Base-by-base conservation (phyloP, 768 basidiomycete species). In the Tricholoma flavovirens region DNA sequence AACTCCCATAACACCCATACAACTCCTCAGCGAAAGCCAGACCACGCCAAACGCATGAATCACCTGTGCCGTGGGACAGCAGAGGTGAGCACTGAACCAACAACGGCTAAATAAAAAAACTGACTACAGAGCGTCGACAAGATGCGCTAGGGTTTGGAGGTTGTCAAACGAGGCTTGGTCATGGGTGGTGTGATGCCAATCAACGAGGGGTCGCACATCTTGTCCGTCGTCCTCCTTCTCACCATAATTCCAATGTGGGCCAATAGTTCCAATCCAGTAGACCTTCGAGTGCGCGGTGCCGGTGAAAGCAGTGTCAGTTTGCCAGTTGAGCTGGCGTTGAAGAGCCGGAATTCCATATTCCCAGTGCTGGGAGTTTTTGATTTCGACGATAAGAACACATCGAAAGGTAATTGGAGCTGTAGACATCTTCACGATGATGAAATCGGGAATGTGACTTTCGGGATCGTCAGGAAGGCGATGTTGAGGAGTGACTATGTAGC, bases 221-320 rank as follows among this genome's bases (percentile, higher is more conserved):
- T 58, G 60, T n/a, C 54, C 58, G 50, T 61, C 42, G 32, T 59
- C 54, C 49, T 55, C 56, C 60, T 61, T 61, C 54, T 61, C 51
- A 32, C 60, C 58, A 40, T 64, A 61, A 54, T 56, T 59, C 62
- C 62, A 64, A 58, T 64, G 62, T 36, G 62, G 60, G 40, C 62
- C 60, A 56, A 64, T 60, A 11, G 50, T 32, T 48, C 54, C 60
- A 40, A 64, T 61, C 62, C 60, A 64, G 56, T 61, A 64, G n/a
- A n/a, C n/a, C n/a, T n/a, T n/a, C n/a, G 32, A 51, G 33, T 45
- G 32, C 42, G 62, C 57, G 40, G 58, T 63, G 49, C 62, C 57
- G 30, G 60, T 50, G 38, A 62, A 60, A 22, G 59, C 59, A 53
- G 55, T 36, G 52, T 61, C 60, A 24, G 49, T 61, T 45, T 62